These are phyloP conservation scores for Cladosporium sp. DNA, from an alignment of 2,329 filamentous ascomycete genomes.

Conservation along the genomic window DNA sequence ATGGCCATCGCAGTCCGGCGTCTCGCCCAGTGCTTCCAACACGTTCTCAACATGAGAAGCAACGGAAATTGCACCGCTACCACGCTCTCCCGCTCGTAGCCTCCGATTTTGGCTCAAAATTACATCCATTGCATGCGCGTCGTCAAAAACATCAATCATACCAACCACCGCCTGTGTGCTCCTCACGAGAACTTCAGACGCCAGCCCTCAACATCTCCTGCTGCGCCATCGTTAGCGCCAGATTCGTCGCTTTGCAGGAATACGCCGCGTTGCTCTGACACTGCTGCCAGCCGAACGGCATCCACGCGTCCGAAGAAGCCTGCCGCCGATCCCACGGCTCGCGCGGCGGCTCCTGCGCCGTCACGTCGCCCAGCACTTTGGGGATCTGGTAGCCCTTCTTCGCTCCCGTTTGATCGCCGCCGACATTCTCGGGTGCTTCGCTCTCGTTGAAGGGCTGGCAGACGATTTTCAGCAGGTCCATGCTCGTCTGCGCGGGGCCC, in stretches of 20 bases:
- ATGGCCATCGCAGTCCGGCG: too few species aligned
- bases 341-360: neutral
- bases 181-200: neutral
- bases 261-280: conserved; percentile 6
- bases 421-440: neutral
- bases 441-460: conserved; percentile 10
- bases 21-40: too few species aligned
- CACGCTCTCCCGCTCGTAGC: too few species aligned
- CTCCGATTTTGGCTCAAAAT: too few species aligned
- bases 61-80: too few species aligned
- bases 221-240: conserved; percentile 6
- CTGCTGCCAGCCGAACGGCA: conserved; percentile 12
- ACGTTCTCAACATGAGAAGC: too few species aligned
- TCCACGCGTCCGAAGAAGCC: conserved; percentile 1
- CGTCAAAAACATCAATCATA: too few species aligned
- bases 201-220: conserved; percentile 3
- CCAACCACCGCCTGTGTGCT: too few species aligned
- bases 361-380: neutral
- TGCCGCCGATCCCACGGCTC: neutral
- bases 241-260: neutral
- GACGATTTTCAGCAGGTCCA: conserved; percentile 6
- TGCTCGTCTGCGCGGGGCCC: conserved; percentile 4
- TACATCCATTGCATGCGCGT: too few species aligned
- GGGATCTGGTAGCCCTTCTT: neutral
- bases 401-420: neutral